Evolutionary conservation across 352 stramenopile genomes (phyloP).

Genomic region (Phytopythium vexans): DNA sequence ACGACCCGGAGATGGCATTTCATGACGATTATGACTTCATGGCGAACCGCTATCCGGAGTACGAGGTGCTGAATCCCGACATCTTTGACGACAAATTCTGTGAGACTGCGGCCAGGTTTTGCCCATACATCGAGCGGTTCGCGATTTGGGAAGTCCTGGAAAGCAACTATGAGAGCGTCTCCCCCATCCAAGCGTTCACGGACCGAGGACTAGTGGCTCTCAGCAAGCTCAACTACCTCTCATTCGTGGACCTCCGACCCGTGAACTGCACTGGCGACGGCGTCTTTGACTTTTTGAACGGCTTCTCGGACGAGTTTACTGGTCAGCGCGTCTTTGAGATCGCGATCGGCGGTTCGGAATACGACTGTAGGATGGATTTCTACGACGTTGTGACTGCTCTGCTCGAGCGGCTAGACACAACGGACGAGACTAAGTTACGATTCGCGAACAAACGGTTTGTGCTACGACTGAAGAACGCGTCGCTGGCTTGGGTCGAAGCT

Average conservation of each 20-base stretch:
- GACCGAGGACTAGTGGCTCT: slow-evolving; percentile 26
- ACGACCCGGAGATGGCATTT: slow-evolving; percentile 17
- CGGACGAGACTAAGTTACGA: slow-evolving; percentile 11
- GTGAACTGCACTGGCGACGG: slow-evolving; percentile 33
- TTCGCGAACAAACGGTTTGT: slow-evolving; percentile 30
- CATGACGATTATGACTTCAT: slow-evolving; percentile 21
- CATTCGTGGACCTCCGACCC: slow-evolving; percentile 20
- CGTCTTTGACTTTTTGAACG: slow-evolving; percentile 32
- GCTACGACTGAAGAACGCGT: slow-evolving; percentile 26
- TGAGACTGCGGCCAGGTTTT: slow-evolving; percentile 11
- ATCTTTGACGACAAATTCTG: slow-evolving; percentile 43
- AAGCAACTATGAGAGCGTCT: slow-evolving; percentile 16
- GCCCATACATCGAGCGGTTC: slow-evolving; percentile 25
- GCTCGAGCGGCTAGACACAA: slow-evolving; percentile 15
- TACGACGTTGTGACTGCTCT: slow-evolving; percentile 29
- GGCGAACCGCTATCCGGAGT: slow-evolving; percentile 14
- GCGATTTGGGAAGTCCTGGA: slow-evolving; percentile 22
- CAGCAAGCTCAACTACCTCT: slow-evolving; percentile 22
- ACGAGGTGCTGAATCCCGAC: slow-evolving; percentile 24
- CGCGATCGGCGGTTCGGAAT: slow-evolving; percentile 10
- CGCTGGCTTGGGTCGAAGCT: slow-evolving; percentile 17
- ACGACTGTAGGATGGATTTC: slow-evolving; percentile 20
- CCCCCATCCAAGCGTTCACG: slow-evolving; percentile 29
- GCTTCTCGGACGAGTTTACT: slow-evolving; percentile 12
- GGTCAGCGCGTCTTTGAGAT: slow-evolving; percentile 28